A percentile compares a stretch with the other conserved stretches of the same genome.
Evolutionary conservation across 73 alveolate genomes (phyloP).

Genomic region (Paramecium octaurelia): DNA sequence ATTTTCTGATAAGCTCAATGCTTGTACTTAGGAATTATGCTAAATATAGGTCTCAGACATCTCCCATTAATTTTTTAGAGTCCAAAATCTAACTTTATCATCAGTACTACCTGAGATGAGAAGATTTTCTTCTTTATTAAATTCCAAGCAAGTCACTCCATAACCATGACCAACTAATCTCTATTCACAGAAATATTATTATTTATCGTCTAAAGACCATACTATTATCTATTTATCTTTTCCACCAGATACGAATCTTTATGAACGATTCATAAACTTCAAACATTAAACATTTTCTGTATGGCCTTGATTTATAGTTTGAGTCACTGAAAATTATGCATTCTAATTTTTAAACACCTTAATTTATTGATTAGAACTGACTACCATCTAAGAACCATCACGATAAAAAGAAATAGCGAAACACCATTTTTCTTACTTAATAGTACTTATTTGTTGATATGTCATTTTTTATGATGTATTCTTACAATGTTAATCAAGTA

Average conservation of each 20-base stretch:
- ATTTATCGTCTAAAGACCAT: not conserved
- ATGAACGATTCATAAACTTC: not conserved
- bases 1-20: not conserved
- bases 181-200: not conserved
- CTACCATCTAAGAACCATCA: not conserved
- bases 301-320: not conserved
- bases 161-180: not conserved
- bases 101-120: not conserved
- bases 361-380: not conserved
- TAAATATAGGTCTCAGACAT: not conserved
- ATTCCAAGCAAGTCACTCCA: not conserved
- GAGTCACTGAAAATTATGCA: not conserved
- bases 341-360: not conserved
- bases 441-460: not conserved
- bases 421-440: not conserved
- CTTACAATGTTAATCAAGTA: not conserved
- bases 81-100: not conserved
- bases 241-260: not conserved
- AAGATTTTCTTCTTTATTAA: not conserved
- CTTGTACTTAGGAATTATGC: not conserved
- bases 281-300: not conserved
- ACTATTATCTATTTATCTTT: not conserved
- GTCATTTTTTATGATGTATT: not conserved
- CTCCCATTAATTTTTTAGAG: not conserved
- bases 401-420: not conserved